These are phyloP conservation scores for Entoloma clypeatum DNA, from an alignment of 1,284 basidiomycete genomes.

Conservation along the genomic window DNA sequence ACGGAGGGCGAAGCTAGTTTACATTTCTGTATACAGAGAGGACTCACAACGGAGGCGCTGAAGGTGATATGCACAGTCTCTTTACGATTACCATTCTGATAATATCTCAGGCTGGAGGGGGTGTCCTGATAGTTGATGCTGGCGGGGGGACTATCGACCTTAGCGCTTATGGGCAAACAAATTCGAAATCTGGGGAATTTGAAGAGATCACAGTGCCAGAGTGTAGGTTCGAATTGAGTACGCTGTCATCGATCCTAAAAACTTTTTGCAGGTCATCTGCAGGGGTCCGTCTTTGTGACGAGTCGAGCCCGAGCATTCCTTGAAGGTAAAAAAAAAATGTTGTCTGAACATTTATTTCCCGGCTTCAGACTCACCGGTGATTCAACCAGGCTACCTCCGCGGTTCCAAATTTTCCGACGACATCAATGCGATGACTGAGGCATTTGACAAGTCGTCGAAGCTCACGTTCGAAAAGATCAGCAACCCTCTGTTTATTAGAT, in stretches of 20 bases:
- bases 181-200: conserved; percentile 4
- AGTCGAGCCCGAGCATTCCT: conserved; percentile 9
- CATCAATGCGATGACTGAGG: conserved; percentile 34
- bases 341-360: no score
- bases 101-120: conserved; percentile 27
- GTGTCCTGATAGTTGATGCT: conserved; percentile 46
- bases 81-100: background rate
- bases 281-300: conserved; percentile 27
- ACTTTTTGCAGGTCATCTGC: conserved; percentile 26
- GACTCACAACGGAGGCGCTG: conserved; percentile 35
- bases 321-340: no score
- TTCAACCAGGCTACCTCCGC: conserved; percentile 4
- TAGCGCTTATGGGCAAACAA: conserved; percentile 9
- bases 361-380: no score
- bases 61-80: conserved; percentile 25
- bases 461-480: conserved; percentile 35
- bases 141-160: conserved; percentile 31
- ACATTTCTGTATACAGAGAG: conserved; percentile 42
- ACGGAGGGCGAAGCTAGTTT: conserved; percentile 51
- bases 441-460: conserved; percentile 46
- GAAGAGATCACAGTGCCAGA: conserved; percentile 10
- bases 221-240: conserved; percentile 1
- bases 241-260: conserved; percentile 15
- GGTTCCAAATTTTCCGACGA: conserved; percentile 29
- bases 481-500: conserved; percentile 42